A percentile compares a stretch with the other conserved stretches of the same genome.
These are phyloP conservation scores for Rhodotorula sp. DNA, from an alignment of 1,284 basidiomycete species.

Conservation along the genomic window DNA sequence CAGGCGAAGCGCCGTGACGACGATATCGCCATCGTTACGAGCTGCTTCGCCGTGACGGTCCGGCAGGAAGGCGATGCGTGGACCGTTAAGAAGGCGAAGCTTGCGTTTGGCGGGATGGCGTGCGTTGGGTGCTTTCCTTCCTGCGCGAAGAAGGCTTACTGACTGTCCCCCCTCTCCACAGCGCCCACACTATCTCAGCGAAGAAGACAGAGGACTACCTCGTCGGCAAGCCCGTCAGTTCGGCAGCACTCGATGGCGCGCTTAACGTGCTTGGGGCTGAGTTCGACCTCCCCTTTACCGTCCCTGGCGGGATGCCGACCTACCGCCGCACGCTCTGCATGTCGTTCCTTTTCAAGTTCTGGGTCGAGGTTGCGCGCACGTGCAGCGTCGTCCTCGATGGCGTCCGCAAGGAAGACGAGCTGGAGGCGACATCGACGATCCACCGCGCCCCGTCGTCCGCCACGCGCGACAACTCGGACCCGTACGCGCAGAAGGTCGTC, in stretches of 20 bases:
- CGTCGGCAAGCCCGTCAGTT: slow-evolving; percentile 35
- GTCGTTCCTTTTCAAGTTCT: slow-evolving; percentile 52
- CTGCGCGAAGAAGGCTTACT: no score
- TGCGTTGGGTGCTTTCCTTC: no score
- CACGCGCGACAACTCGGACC: slow-evolving; percentile 44
- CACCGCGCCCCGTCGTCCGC: slow-evolving; percentile 38
- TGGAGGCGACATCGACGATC: slow-evolving; percentile 31
- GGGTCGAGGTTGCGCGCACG: slow-evolving; percentile 42
- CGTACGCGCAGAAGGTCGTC: slow-evolving; percentile 41
- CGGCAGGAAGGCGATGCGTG: neutral
- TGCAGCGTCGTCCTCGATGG: slow-evolving; percentile 43
- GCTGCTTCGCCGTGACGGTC: slow-evolving; percentile 44
- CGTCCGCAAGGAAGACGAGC: slow-evolving; percentile 19
- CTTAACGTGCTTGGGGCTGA: slow-evolving; percentile 42
- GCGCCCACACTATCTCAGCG: slow-evolving; percentile 26
- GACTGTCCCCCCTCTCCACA: neutral
- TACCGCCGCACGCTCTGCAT: slow-evolving; percentile 51
- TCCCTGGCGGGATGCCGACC: slow-evolving; percentile 53
- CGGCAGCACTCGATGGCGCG: slow-evolving; percentile 29
- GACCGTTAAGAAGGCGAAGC: slow-evolving; percentile 26
- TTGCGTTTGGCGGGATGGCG: slow-evolving; percentile 53
- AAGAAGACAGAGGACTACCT: slow-evolving; percentile 43
- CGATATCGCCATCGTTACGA: slow-evolving; percentile 53
- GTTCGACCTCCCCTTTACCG: slow-evolving; percentile 49
- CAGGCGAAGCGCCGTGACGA: slow-evolving; percentile 52